Conservation (phyloP, 2,329 filamentous ascomycete genomes). For the Rhynchosporium graminicola region DNA sequence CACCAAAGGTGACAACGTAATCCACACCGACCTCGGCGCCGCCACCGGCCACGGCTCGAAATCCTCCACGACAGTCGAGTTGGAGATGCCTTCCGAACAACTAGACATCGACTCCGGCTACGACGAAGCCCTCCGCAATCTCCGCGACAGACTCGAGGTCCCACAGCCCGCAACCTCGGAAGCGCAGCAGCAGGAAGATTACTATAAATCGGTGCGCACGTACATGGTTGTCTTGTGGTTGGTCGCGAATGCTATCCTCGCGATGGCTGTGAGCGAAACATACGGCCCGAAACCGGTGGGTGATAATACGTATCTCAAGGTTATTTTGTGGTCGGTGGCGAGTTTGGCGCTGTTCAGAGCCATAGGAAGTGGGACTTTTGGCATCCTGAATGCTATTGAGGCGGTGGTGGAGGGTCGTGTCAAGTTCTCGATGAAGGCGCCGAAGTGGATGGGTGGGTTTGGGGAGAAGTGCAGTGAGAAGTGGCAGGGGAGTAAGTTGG, state of each 20-base stretch:
- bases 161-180: slow-evolving; percentile 63
- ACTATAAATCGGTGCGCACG: slow-evolving; percentile 94
- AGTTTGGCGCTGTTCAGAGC: slow-evolving; percentile 84
- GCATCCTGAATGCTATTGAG: slow-evolving; percentile 80
- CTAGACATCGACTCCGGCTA: slow-evolving; percentile 98
- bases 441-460: slow-evolving; percentile 37
- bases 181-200: slow-evolving; percentile 91
- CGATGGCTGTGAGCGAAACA: slow-evolving; percentile 88
- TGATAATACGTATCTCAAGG: slow-evolving; percentile 85
- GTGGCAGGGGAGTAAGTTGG: slow-evolving; percentile 30
- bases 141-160: slow-evolving; percentile 90
- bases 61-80: slow-evolving; percentile 74
- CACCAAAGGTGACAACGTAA: slow-evolving; percentile 96
- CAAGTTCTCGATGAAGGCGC: slow-evolving; percentile 37
- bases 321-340: slow-evolving; percentile 92
- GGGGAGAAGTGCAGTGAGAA: slow-evolving; percentile 35
- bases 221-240: slow-evolving; percentile 99
- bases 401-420: slow-evolving; percentile 84
- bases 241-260: slow-evolving; percentile 85
- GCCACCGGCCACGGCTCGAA: slow-evolving; percentile 77
- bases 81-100: slow-evolving; percentile 98
- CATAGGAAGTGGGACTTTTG: slow-evolving; percentile 77
- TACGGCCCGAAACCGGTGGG: slow-evolving; percentile 73
- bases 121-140: slow-evolving; percentile 93
- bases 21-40: slow-evolving; percentile 87